Evolutionary conservation across 331 rosid genomes (phyloP), one percentile per base, ranked within the genome.

Genomic region (Acacia concinna): DNA sequence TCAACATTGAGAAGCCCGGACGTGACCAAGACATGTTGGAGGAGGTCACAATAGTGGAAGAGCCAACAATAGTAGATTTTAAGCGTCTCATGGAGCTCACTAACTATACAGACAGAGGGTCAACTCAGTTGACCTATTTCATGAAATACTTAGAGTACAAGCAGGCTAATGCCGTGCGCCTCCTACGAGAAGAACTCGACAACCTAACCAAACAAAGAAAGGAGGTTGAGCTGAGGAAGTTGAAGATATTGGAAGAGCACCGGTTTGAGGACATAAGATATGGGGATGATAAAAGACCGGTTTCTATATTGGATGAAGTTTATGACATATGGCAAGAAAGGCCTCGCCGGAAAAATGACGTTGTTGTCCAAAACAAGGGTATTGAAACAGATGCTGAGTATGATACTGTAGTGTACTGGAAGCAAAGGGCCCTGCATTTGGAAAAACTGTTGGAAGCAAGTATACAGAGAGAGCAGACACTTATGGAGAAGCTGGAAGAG

Each of bases 181-280:
- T 93, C 41, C 92, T 93, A 17, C 85, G 84, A 64, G 98, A 93
- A 88, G 98, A 93, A 77, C 91, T 91, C 4, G 95, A 90, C 84
- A 87, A 69, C 69, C 84, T 93, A 20, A 91, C 87, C 91, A 87
- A 88, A 25, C 98, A 91, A 51, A 87, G 86, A 68, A 81, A 86
- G 57, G 98, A 92, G 51, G 97, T 86, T 81, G 98, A 92, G 91
- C 91, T 92, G 47, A 94, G 89, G 89, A 88, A 94, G 68, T 87
- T 92, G 83, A 87, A 92, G 86, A 94, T 94, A 77, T 62, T 94
- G 73, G 97, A 94, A 83, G 96, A 94, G 54, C 92, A 94, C 52
- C 86, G 86, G 1, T 94, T 92, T 1, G 98, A 91, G 85, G 91
- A 83, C 85, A 97, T 87, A 38, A 83, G 84, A 35, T 90, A 86